These are phyloP conservation scores for Auxenochlorella pyrenoidosa DNA, from an alignment of 139 green algal genomes.

Conservation along the genomic window DNA sequence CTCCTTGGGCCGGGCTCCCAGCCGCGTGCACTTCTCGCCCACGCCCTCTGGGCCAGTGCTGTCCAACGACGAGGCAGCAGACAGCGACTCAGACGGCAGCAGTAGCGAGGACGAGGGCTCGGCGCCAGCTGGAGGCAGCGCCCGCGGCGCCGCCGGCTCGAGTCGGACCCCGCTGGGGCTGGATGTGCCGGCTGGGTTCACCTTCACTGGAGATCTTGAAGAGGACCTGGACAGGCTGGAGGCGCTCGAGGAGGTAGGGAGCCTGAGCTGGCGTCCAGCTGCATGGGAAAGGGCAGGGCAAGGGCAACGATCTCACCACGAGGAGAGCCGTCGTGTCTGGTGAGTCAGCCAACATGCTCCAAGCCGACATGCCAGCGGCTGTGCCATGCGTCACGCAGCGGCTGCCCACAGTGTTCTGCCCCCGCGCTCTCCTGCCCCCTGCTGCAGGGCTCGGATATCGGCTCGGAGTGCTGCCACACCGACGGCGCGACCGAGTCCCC, in stretches of 20 bases:
- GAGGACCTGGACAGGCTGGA: slow-evolving; percentile 71
- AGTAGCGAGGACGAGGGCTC: neutral
- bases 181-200: slow-evolving; percentile 45
- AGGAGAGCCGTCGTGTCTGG: too few species aligned
- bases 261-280: too few species aligned
- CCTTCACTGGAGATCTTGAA: slow-evolving; percentile 72
- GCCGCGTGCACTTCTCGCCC: slow-evolving; percentile 24
- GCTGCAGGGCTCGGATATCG: neutral
- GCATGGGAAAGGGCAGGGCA: too few species aligned
- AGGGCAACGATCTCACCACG: too few species aligned
- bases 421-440: neutral
- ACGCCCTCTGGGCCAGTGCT: neutral
- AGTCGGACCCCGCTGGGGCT: neutral
- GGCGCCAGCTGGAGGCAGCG: too few species aligned
- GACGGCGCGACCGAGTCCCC: slow-evolving; percentile 15
- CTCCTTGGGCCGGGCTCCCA: neutral
- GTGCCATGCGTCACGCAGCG: too few species aligned
- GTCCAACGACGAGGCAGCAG: neutral
- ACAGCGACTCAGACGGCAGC: slow-evolving; percentile 23
- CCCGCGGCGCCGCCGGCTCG: too few species aligned
- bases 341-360: too few species aligned
- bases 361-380: too few species aligned
- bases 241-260: slow-evolving; percentile 51
- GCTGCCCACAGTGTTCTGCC: neutral
- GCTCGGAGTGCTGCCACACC: neutral